A percentile compares a stretch with the other conserved stretches of the same genome.
Conservation (phyloP, 768 basidiomycete genomes). For the Exsudoporus frostii region DNA sequence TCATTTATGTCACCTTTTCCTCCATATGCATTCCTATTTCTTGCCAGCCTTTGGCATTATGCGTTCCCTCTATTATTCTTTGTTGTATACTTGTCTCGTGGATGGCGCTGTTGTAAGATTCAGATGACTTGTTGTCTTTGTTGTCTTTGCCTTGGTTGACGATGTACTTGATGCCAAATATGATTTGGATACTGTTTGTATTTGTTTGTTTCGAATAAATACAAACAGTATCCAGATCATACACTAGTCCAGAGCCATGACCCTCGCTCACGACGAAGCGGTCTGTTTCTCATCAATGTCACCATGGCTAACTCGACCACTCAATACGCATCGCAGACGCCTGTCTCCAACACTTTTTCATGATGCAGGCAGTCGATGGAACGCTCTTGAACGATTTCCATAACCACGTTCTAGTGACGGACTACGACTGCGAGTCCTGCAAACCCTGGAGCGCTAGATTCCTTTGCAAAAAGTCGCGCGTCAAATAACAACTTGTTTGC, state of each 20-base stretch:
- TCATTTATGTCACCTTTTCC: slow-evolving; percentile 1
- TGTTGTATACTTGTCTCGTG: background rate
- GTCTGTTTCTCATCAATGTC: slow-evolving; percentile 3
- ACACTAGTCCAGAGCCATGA: background rate
- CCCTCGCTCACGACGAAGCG: no score
- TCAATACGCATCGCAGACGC: slow-evolving; percentile 8
- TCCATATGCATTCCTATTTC: background rate
- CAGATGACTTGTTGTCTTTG: background rate
- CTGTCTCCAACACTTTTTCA: slow-evolving; percentile 8
- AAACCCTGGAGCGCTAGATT: background rate
- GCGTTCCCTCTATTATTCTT: background rate
- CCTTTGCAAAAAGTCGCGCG: no score
- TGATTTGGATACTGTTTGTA: no score
- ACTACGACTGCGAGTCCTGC: slow-evolving; percentile 12
- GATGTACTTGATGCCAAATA: background rate
- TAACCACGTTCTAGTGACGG: slow-evolving; percentile 8
- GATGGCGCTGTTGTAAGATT: slow-evolving; percentile 1
- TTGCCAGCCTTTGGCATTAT: background rate
- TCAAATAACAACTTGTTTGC: no score
- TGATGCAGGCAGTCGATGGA: background rate
- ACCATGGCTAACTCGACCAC: background rate
- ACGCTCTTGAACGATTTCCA: slow-evolving; percentile 7
- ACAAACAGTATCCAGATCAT: no score
- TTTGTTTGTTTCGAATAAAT: no score
- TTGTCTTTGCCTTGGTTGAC: background rate